Evolutionary conservation across 164 flowering plant genomes (phyloP), one percentile per base, ranked within the genome.

Genomic region (Macadamia tetraphylla): DNA sequence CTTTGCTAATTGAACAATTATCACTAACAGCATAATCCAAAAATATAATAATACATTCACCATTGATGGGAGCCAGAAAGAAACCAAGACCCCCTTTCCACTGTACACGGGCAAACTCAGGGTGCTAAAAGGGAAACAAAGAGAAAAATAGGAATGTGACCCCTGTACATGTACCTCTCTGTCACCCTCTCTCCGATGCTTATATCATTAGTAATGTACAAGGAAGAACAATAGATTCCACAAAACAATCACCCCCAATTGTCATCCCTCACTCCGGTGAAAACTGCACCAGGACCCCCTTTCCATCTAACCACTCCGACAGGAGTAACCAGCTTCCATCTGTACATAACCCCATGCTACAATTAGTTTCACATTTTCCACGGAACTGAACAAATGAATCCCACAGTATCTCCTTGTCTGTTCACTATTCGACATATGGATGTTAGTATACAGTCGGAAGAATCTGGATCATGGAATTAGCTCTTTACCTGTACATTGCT

Each of bases 401-500:
- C 51, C 51, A 3, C 51, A 9, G 23, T 35, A 46, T 46, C 51
- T 9, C 51, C 7, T 11, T 46, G 12, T 46, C 51, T 46, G 9
- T 53, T 17, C 57, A 32, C 62, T 31, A 32, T 13, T 5, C 6
- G 3, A 60, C 29, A 60, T 32, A 15, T 46, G 44, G 15, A 60
- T 31, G 44, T 32, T 30, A 31, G 62, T 5, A 42, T 60, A 60
- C n/a, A 11, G 13, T 14, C 0, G 12, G 15, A 13, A 29, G 40
- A 14, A 53, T 53, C 5, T 53, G 43, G 8, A 11, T 31, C 43
- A 31, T 10, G 3, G 9, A 14, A 51, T 13, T 15, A 12, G 11
- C 43, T 12, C 17, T 43, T 44, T 75, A 88, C 94, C 97, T 88
- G 87, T 85, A 87, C 92, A 85, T 52, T 74, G 79, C 73, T 71